Percentiles rank a stretch among this genome's conserved stretches.
Evolutionary conservation across 2,329 filamentous ascomycete genomes (phyloP).

Genomic region (Verticillium longisporum): DNA sequence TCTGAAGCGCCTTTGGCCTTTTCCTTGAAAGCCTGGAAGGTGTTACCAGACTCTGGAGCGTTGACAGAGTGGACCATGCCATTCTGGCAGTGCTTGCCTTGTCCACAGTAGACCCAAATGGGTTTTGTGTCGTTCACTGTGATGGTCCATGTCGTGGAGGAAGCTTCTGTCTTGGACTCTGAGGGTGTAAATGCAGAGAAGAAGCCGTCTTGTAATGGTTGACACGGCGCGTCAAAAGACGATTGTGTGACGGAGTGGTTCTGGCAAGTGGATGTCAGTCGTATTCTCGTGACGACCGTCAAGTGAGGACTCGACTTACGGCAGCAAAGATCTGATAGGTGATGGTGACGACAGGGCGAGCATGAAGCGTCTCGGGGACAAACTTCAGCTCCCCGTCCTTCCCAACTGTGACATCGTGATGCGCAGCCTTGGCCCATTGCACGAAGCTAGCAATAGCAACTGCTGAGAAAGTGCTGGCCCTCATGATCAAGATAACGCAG

Average conservation of each 20-base stretch:
- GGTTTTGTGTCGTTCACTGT: slow-evolving; percentile 60
- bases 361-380: slow-evolving; percentile 25
- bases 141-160: slow-evolving; percentile 37
- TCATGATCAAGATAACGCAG: no score
- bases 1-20: slow-evolving; percentile 18
- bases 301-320: slow-evolving; percentile 10
- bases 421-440: slow-evolving; percentile 18
- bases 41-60: slow-evolving; percentile 24
- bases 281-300: not conserved
- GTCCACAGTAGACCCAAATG: slow-evolving; percentile 74
- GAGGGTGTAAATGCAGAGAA: slow-evolving; percentile 60
- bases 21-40: slow-evolving; percentile 24
- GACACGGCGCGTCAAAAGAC: slow-evolving; percentile 64
- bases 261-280: slow-evolving; percentile 9
- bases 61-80: slow-evolving; percentile 52
- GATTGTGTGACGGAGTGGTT: slow-evolving; percentile 81
- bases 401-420: slow-evolving; percentile 30
- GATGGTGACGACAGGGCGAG: slow-evolving; percentile 27
- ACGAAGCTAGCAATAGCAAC: slow-evolving; percentile 16
- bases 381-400: slow-evolving; percentile 28
- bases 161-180: slow-evolving; percentile 39
- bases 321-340: slow-evolving; percentile 33
- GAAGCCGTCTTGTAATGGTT: slow-evolving; percentile 53
- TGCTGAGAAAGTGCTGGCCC: slow-evolving; percentile 14
- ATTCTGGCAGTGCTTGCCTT: slow-evolving; percentile 65